These are phyloP conservation scores for Phytophthora multivora DNA, from an alignment of 352 stramenopile genomes.

Conservation along the genomic window DNA sequence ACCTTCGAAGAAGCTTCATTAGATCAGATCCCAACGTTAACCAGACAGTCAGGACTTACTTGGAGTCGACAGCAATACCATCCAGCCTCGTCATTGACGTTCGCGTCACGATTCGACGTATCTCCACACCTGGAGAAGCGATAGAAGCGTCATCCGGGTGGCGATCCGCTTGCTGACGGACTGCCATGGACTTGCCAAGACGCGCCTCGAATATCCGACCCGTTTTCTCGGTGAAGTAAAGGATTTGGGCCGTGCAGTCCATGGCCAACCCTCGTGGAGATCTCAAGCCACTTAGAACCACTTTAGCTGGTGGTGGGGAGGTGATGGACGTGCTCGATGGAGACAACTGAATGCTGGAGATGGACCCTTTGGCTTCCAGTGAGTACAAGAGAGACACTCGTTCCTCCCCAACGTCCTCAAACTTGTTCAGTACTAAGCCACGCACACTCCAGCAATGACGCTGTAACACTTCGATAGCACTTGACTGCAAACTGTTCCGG, in stretches of 20 bases:
- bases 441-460: conserved; percentile 55
- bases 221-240: conserved; percentile 82
- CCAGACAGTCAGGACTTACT: not conserved
- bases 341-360: conserved; percentile 34
- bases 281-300: conserved; percentile 48
- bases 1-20: conserved; percentile 28
- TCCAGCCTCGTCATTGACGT: conserved; percentile 57
- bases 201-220: conserved; percentile 49
- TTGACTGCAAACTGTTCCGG: conserved; percentile 51
- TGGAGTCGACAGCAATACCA: conserved; percentile 62
- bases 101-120: conserved; percentile 43
- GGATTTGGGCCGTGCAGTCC: conserved; percentile 28
- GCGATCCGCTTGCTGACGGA: conserved; percentile 3
- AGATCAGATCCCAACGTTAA: too few species aligned
- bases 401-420: not conserved
- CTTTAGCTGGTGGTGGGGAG: conserved; percentile 8
- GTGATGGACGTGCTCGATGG: not conserved
- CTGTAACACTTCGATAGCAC: conserved; percentile 47
- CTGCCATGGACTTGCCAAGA: conserved; percentile 7
- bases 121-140: conserved; percentile 8
- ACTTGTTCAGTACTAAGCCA: conserved; percentile 37
- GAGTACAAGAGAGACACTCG: conserved; percentile 52
- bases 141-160: conserved; percentile 18
- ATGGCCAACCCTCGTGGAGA: conserved; percentile 60
- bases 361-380: conserved; percentile 61